Base-by-base conservation (phyloP, 306 rosid genomes). In the Cyclanthera cordifolia region DNA sequence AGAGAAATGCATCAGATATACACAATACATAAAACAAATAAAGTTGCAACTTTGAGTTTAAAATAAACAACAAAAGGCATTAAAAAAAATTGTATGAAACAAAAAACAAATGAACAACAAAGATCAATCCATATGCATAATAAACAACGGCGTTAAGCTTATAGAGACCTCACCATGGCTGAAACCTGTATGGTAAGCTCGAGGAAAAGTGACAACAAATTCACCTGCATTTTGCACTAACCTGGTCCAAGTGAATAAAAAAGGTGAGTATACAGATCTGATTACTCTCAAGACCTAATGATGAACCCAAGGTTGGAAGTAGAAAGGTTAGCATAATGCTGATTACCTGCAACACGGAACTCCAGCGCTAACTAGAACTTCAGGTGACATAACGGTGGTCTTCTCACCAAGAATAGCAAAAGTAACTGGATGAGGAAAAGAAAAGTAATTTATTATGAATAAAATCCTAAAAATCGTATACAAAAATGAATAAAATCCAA, bases 301-400 rank as follows among this genome's bases (percentile, higher is more conserved):
- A n/a, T n/a, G n/a, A n/a, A n/a, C n/a, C n/a, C n/a, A n/a, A n/a
- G n/a, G n/a, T n/a, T n/a, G n/a, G n/a, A n/a, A n/a, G n/a, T n/a
- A n/a, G n/a, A n/a, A n/a, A n/a, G n/a, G n/a, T n/a, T n/a, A n/a
- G n/a, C n/a, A n/a, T n/a, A n/a, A n/a, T n/a, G n/a, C n/a, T n/a
- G n/a, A n/a, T n/a, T 86, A 93, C 99, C 99, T 86, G 97, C 99
- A 94, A 80, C 99, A 94, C 57, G 99, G 99, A 82, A 94, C 84
- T 70, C 97, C 97, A 43, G 97, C 83, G 4, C 84, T 76, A 73
- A 88, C 52, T 76, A 94, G 79, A 19, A 94, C 90, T 85, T 94
- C 99, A 70, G 99, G 99, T 14, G 97, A 86, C 90, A 94, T 90
- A 79, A 94, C 99, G 4, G 99, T 94, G 37, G 88, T 94, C 80